phyloP scores from a whole-genome alignment of 23 red algal genomes.

The Gracilaria caudata region DNA sequence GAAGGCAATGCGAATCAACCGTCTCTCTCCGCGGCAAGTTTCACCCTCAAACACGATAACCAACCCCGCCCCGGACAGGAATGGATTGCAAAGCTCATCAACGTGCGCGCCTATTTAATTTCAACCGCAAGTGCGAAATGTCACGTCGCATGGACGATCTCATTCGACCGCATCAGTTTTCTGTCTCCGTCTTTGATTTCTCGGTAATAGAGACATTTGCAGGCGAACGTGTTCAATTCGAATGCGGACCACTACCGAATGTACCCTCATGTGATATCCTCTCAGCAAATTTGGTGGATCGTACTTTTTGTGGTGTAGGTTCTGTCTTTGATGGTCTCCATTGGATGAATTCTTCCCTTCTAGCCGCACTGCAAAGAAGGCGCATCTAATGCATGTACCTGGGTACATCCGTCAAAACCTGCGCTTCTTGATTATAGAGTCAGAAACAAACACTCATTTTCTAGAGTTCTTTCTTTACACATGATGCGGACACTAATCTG shows the following conservation, averaged over 20 bases:
- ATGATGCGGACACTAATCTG: neutral
- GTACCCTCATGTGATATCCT: neutral
- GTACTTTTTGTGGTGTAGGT: neutral
- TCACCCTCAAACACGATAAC: neutral
- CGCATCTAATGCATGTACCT: neutral
- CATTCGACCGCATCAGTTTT: neutral
- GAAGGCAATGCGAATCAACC: constrained; percentile 30
- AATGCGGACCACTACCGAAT: neutral
- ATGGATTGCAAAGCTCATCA: neutral
- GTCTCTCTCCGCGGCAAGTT: neutral
- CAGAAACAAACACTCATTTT: neutral
- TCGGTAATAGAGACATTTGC: neutral
- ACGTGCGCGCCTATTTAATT: neutral
- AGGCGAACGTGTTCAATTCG: constrained; percentile 6
- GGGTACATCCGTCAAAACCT: neutral
- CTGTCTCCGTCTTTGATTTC: neutral
- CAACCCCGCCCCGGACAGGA: neutral
- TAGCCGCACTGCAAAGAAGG: neutral
- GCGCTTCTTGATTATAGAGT: neutral
- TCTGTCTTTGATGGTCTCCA: neutral
- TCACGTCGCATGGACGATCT: constrained; percentile 11
- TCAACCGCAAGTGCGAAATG: neutral
- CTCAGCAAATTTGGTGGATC: neutral
- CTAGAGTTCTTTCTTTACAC: neutral
- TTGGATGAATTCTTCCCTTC: neutral